Conservation (phyloP, 139 green algal species). For the Asterochloris sp. region DNA sequence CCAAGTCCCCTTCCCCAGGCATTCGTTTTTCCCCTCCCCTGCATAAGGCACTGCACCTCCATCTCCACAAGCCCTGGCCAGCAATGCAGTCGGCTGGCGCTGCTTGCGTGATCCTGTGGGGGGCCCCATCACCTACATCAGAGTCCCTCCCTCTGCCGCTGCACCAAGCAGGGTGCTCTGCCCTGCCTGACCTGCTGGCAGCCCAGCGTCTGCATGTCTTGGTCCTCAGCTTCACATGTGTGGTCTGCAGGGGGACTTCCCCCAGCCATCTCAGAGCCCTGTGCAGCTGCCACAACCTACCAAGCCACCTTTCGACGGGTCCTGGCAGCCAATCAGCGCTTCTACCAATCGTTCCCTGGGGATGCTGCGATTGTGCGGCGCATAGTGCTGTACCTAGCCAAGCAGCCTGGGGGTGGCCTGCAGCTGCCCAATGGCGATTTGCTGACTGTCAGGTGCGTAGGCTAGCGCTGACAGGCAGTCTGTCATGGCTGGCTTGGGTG, state of each 20-base stretch:
- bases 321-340: constrained; percentile 77
- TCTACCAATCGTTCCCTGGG: constrained; percentile 71
- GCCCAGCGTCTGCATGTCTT: background rate
- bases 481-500: too few relatives aligned
- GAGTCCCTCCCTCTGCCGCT: background rate
- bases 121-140: too few relatives aligned
- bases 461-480: too few relatives aligned
- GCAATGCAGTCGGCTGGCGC: too few relatives aligned
- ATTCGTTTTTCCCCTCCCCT: too few relatives aligned
- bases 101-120: too few relatives aligned
- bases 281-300: constrained; percentile 70
- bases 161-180: background rate
- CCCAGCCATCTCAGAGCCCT: constrained; percentile 50
- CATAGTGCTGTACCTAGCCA: constrained; percentile 70
- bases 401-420: constrained; percentile 50
- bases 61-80: too few relatives aligned
- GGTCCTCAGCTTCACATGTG: constrained; percentile 33
- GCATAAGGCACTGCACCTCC: too few relatives aligned
- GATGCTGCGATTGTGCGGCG: constrained; percentile 40
- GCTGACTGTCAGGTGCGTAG: constrained; percentile 51
- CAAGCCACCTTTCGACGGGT: constrained; percentile 46
- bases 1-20: too few relatives aligned
- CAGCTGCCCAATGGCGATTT: constrained; percentile 59
- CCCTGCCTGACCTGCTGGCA: too few relatives aligned
- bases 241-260: constrained; percentile 80